Evolutionary conservation across 306 rosid genomes (phyloP).

Genomic region (Myrica gale): DNA sequence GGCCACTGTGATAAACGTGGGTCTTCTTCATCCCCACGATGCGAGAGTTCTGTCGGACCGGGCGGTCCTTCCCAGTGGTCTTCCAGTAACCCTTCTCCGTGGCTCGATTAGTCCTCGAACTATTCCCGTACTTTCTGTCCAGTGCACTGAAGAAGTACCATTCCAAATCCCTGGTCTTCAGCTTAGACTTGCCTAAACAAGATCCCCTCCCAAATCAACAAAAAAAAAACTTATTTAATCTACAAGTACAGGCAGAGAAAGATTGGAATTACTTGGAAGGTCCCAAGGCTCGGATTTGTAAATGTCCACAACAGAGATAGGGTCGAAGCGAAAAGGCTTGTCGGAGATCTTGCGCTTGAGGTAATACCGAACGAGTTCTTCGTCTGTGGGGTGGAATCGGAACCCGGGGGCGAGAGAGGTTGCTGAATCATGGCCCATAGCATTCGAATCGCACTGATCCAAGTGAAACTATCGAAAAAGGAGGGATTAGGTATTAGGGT

Average conservation of each 20-base stretch:
- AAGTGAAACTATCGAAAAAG: neutral
- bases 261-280: slow-evolving; percentile 59
- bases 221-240: neutral
- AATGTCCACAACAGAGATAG: slow-evolving; percentile 63
- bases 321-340: slow-evolving; percentile 44
- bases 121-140: slow-evolving; percentile 80
- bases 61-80: slow-evolving; percentile 89
- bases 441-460: slow-evolving; percentile 12
- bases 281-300: slow-evolving; percentile 94
- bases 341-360: slow-evolving; percentile 68
- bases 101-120: slow-evolving; percentile 83
- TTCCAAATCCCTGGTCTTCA: slow-evolving; percentile 74
- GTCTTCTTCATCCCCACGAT: slow-evolving; percentile 88
- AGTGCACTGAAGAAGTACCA: slow-evolving; percentile 87
- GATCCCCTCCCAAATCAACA: slow-evolving; percentile 9
- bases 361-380: slow-evolving; percentile 70
- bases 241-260: neutral
- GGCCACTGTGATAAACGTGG: slow-evolving; percentile 74
- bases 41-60: slow-evolving; percentile 32
- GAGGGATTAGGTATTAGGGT: slow-evolving; percentile 21
- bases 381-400: slow-evolving; percentile 96
- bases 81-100: slow-evolving; percentile 92
- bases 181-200: slow-evolving; percentile 55
- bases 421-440: slow-evolving; percentile 41
- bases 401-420: slow-evolving; percentile 71